Percentiles rank a stretch among this genome's conserved stretches.
phyloP scores from a whole-genome alignment of 257 asterid species.

The Handroanthus guayacan region DNA sequence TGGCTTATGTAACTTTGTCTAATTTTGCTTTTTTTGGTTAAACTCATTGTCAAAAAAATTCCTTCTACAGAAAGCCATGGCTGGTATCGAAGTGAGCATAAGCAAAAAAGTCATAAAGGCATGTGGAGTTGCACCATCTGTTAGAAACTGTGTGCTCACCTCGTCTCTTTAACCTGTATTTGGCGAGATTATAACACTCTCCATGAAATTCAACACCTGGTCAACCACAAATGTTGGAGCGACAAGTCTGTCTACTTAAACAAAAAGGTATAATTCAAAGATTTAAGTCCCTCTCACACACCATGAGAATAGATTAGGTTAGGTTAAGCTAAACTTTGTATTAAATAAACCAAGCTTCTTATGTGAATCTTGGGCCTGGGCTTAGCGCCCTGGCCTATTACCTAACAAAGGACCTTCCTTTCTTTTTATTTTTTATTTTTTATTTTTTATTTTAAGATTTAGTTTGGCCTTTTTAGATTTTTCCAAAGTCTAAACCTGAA shows the following conservation, averaged over 20 bases:
- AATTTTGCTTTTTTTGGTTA: neutral
- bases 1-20: neutral
- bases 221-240: slow-evolving; percentile 87
- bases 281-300: neutral
- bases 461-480: no score
- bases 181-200: slow-evolving; percentile 58
- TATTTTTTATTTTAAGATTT: no score
- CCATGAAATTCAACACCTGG: slow-evolving; percentile 38
- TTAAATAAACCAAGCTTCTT: no score
- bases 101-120: slow-evolving; percentile 76
- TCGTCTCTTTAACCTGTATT: slow-evolving; percentile 88
- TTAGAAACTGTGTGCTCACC: slow-evolving; percentile 75
- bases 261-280: slow-evolving; percentile 58
- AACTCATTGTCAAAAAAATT: neutral
- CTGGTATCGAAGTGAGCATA: slow-evolving; percentile 68
- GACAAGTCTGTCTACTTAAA: slow-evolving; percentile 69
- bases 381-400: no score
- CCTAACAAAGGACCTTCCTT: no score
- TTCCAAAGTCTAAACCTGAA: no score
- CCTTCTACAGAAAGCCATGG: slow-evolving; percentile 72
- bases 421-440: no score
- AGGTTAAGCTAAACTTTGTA: no score
- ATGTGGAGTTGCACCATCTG: slow-evolving; percentile 67
- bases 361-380: no score
- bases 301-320: no score